Percentiles rank a stretch among this genome's conserved stretches.
phyloP scores from a whole-genome alignment of 2,329 filamentous ascomycete genomes.

The Hypomyces rosellus region DNA sequence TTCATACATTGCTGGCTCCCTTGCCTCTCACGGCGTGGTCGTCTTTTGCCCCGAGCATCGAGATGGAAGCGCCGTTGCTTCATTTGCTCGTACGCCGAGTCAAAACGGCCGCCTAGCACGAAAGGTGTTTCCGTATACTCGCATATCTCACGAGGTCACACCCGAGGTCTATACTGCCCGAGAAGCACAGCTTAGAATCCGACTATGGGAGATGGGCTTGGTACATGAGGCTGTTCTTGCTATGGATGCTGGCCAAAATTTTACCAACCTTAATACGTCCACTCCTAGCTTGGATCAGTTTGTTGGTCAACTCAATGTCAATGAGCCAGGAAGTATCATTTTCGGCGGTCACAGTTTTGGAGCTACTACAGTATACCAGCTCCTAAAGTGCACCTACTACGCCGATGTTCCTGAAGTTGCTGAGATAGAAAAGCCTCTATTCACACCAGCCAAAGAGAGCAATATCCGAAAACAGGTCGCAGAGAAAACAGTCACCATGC shows the following conservation, averaged over 20 bases:
- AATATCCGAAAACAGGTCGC: slow-evolving; percentile 61
- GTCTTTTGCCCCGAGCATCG: slow-evolving; percentile 79
- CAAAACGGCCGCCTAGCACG: slow-evolving; percentile 30
- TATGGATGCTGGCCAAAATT: slow-evolving; percentile 50
- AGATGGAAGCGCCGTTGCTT: slow-evolving; percentile 72
- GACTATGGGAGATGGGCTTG: slow-evolving; percentile 72
- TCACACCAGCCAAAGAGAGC: slow-evolving; percentile 49
- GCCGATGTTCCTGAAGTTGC: slow-evolving; percentile 40
- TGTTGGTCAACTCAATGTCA: slow-evolving; percentile 55
- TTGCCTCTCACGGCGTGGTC: slow-evolving; percentile 75
- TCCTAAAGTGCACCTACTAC: slow-evolving; percentile 75
- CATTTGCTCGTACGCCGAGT: slow-evolving; percentile 59
- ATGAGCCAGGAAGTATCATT: slow-evolving; percentile 63
- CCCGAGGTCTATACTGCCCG: slow-evolving; percentile 61
- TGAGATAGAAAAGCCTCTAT: slow-evolving; percentile 51
- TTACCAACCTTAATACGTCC: slow-evolving; percentile 49
- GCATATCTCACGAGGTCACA: slow-evolving; percentile 55
- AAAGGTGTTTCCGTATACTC: slow-evolving; percentile 40
- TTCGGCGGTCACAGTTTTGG: slow-evolving; percentile 81
- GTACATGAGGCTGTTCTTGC: slow-evolving; percentile 61
- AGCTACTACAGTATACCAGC: slow-evolving; percentile 64
- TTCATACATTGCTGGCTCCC: slow-evolving; percentile 71
- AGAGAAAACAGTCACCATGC: slow-evolving; percentile 55
- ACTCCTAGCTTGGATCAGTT: slow-evolving; percentile 52
- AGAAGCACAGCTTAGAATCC: slow-evolving; percentile 66